Evolutionary conservation across 73 alveolate genomes (phyloP), one percentile per base, ranked within the genome.

Genomic region (Paramecium sonneborni): DNA sequence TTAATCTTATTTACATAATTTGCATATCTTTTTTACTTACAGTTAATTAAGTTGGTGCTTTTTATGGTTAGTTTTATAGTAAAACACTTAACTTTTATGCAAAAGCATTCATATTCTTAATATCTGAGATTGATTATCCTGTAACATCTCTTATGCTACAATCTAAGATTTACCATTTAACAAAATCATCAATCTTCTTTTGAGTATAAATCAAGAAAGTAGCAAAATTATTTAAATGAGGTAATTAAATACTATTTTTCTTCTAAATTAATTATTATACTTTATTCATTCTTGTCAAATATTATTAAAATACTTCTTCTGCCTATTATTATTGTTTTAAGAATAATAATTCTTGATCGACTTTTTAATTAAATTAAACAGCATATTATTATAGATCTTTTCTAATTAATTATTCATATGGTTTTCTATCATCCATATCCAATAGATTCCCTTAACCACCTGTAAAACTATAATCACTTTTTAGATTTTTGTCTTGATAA

Each of bases 151-250:
- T 79, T 0, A 79, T 79, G 5, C 62, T 24, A 12, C 90, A 79
- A 79, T 79, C 90, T 8, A 79, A 34, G 14, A 79, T 44, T 79
- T 79, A 34, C 90, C 90, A 79, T 79, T 43, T 43, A 11, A 79
- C 70, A 44, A 20, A 44, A 12, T 79, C 90, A 79, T 43, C 76
- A 39, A 44, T 24, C 20, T 39, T 30, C 18, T 44, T 43, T n/a
- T 23, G 8, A 38, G 46, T 0, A 30, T n/a, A 43, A 18, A 9
- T 5, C 12, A 79, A 39, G 34, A 43, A 79, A 44, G 74, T 46
- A 30, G 90, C 90, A 79, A 79, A 79, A 18, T 79, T 79, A 24
- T 57, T 46, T 20, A 79, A 24, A 26, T 21, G 69, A 43, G 90
- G 90, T 3, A 79, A 12, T 14, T 79, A 43, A 23, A 38, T 24